Conservation (phyloP, 805 yeast species). For the Lachancea kluyveri region DNA sequence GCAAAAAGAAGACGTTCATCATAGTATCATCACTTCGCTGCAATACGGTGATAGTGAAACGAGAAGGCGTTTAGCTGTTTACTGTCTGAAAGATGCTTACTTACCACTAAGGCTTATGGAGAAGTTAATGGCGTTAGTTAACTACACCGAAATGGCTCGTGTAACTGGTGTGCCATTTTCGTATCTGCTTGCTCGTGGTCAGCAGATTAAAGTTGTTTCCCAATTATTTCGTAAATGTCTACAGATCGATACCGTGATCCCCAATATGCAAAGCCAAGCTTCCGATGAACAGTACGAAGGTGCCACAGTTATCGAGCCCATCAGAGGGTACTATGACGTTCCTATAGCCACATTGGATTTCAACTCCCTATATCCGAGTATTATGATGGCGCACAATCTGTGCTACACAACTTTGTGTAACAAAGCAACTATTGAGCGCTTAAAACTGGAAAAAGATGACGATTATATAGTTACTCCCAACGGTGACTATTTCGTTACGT, state of each 20-base stretch:
- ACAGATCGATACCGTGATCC: constrained; percentile 79
- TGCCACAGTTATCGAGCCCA: constrained; percentile 97
- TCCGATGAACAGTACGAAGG: constrained; percentile 95
- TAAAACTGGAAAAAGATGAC: constrained; percentile 55
- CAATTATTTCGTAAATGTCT: constrained; percentile 92
- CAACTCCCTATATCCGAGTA: constrained; percentile 94
- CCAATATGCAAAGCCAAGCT: constrained; percentile 76
- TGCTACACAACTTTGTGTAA: constrained; percentile 88
- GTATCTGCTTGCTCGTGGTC: constrained; percentile 83
- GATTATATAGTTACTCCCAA: constrained; percentile 89
- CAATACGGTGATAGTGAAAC: constrained; percentile 92
- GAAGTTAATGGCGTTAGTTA: constrained; percentile 92
- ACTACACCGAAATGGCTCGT: constrained; percentile 98
- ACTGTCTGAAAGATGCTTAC: constrained; percentile 94
- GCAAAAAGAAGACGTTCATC: constrained; percentile 97
- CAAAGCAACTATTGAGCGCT: constrained; percentile 58
- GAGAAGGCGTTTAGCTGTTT: constrained; percentile 90
- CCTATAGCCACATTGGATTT: constrained; percentile 98
- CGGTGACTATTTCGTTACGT: constrained; percentile 82
- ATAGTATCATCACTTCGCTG: constrained; percentile 88
- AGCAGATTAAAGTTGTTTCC: constrained; percentile 94
- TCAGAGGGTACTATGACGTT: constrained; percentile 89
- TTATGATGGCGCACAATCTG: constrained; percentile 97
- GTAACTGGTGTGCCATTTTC: constrained; percentile 98
- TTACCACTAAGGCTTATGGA: constrained; percentile 83